These are phyloP conservation scores for Neonectria punicea DNA, from an alignment of 2,329 filamentous ascomycete species.

Conservation along the genomic window DNA sequence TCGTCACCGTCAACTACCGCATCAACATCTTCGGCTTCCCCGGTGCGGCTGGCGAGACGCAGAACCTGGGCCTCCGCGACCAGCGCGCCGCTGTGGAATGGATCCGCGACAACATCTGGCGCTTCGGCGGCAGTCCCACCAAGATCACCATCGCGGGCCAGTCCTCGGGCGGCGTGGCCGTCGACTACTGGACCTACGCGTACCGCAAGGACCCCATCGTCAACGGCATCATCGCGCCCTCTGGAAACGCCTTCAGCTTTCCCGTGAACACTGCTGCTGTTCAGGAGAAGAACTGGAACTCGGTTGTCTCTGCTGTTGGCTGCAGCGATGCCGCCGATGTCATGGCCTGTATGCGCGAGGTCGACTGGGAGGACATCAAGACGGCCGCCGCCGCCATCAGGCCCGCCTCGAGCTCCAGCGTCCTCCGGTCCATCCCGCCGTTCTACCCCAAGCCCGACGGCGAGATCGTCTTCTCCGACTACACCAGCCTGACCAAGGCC, in stretches of 20 bases:
- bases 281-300: slow-evolving; percentile 54
- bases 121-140: slow-evolving; percentile 43
- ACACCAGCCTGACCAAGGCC: slow-evolving; percentile 44
- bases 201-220: slow-evolving; percentile 61
- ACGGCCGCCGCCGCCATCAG: slow-evolving; percentile 50
- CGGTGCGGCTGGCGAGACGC: slow-evolving; percentile 38
- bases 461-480: slow-evolving; percentile 54
- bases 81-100: slow-evolving; percentile 47
- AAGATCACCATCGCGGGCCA: slow-evolving; percentile 50
- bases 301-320: slow-evolving; percentile 51
- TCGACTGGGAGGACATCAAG: slow-evolving; percentile 49
- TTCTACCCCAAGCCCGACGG: slow-evolving; percentile 57
- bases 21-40: slow-evolving; percentile 56
- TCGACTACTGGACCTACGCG: slow-evolving; percentile 61
- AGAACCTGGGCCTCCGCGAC: slow-evolving; percentile 45
- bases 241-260: slow-evolving; percentile 59
- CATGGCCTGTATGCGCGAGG: slow-evolving; percentile 52
- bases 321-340: slow-evolving; percentile 47
- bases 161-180: slow-evolving; percentile 49
- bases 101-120: slow-evolving; percentile 46
- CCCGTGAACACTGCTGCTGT: slow-evolving; percentile 49
- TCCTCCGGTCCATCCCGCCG: slow-evolving; percentile 49
- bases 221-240: slow-evolving; percentile 57
- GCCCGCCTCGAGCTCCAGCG: slow-evolving; percentile 46
- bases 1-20: slow-evolving; percentile 60